Evolutionary conservation across 169 alveolate species (phyloP).

Genomic region (Plasmodium relictum): DNA sequence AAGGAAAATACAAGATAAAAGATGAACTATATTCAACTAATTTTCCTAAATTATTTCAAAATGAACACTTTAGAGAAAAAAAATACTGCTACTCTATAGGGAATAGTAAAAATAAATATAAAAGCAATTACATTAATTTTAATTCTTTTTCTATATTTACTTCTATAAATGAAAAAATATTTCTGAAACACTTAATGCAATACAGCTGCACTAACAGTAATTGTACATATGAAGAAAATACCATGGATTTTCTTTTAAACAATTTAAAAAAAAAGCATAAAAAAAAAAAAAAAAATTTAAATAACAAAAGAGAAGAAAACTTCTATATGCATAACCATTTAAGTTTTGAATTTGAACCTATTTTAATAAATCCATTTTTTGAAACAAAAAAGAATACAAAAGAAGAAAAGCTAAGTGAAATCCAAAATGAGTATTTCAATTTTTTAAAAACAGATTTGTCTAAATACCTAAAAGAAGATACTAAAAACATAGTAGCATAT

Average conservation of each 20-base stretch:
- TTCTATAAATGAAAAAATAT: slow-evolving; percentile 32
- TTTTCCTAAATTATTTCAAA: no score
- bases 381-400: not conserved
- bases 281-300: not conserved
- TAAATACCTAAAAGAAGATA: not conserved
- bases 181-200: slow-evolving; percentile 9
- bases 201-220: slow-evolving; percentile 4
- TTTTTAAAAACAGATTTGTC: slow-evolving; percentile 10
- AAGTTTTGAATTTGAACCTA: not conserved
- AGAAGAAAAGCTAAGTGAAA: slow-evolving; percentile 13
- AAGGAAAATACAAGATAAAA: not conserved
- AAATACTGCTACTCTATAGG: not conserved
- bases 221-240: slow-evolving; percentile 16
- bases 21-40: not conserved
- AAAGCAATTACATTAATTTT: not conserved
- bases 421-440: slow-evolving; percentile 31
- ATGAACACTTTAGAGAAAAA: not conserved
- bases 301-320: not conserved
- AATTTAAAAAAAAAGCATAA: not conserved
- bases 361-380: not conserved
- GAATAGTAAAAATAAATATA: not conserved
- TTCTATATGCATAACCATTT: not conserved
- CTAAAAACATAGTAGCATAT: slow-evolving; percentile 18
- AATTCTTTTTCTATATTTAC: slow-evolving; percentile 35
- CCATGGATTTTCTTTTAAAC: not conserved